Evolutionary conservation across 441 rosid genomes (phyloP).

Genomic region (Corymbia citriodora): DNA sequence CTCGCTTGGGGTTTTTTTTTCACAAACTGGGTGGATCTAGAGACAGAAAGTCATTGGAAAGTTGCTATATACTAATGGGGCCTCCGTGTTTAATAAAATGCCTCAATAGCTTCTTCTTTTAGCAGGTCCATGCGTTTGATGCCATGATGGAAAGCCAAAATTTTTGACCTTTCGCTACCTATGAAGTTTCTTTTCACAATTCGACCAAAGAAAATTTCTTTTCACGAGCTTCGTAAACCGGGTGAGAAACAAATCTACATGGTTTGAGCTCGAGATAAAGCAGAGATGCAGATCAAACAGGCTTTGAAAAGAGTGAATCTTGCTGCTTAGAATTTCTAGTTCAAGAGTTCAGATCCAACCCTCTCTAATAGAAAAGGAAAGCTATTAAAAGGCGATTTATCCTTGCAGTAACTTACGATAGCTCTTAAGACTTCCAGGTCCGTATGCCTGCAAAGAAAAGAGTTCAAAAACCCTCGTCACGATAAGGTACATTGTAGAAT

Average conservation of each 20-base stretch:
- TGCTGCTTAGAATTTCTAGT: not conserved
- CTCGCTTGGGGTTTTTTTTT: not conserved
- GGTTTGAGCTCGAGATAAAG: not conserved
- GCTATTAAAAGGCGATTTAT: not conserved
- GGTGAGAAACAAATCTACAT: not conserved
- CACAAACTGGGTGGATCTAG: not conserved
- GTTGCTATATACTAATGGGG: not conserved
- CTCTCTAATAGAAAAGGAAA: not conserved
- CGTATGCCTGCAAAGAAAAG: constrained; percentile 27
- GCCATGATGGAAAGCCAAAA: not conserved
- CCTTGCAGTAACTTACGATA: constrained; percentile 34
- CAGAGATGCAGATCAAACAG: not conserved
- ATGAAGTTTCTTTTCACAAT: not conserved
- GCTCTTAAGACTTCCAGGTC: constrained; percentile 51
- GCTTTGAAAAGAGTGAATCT: not conserved
- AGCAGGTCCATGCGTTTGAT: not conserved
- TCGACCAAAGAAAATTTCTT: not conserved
- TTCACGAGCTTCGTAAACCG: not conserved
- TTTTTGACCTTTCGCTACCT: not conserved
- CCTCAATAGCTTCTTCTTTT: not conserved
- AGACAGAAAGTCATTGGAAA: not conserved
- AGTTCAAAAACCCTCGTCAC: not conserved
- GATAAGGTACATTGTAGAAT: not conserved
- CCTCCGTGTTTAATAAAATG: not conserved
- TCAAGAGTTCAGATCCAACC: not conserved